Conservation (phyloP, 108 stramenopile species). For the Chaetoceros tenuissimus region DNA sequence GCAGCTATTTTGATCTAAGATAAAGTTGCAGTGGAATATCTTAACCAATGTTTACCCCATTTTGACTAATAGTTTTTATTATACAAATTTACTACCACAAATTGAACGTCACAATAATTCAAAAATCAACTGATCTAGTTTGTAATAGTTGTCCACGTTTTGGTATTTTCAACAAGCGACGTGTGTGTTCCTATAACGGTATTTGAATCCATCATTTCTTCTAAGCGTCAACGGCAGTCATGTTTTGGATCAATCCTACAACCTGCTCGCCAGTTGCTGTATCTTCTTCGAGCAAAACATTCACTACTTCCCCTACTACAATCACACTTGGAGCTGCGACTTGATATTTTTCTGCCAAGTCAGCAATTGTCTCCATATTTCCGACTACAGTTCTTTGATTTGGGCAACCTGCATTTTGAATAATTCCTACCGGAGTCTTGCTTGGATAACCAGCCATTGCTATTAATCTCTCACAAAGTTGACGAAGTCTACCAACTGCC, state of each 20-base stretch:
- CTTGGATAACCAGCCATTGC: conserved; percentile 56
- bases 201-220: too few species aligned
- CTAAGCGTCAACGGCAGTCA: too few species aligned
- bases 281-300: conserved; percentile 52
- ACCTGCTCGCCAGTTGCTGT: conserved; percentile 16
- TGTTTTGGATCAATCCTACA: conserved; percentile 15
- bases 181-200: too few species aligned
- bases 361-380: conserved; percentile 65
- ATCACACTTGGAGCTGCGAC: conserved; percentile 78
- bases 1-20: too few species aligned
- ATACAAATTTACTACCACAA: too few species aligned
- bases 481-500: conserved; percentile 74
- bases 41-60: too few species aligned
- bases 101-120: too few species aligned
- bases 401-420: conserved; percentile 78
- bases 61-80: too few species aligned
- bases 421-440: conserved; percentile 74
- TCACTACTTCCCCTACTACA: conserved; percentile 81
- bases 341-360: conserved; percentile 59
- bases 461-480: conserved; percentile 47
- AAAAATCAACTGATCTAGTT: too few species aligned
- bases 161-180: too few species aligned
- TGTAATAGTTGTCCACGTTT: too few species aligned
- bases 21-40: too few species aligned
- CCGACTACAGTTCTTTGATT: conserved; percentile 78